Conservation (phyloP, 2,329 filamentous ascomycete species). For the Alternaria brassicicola region DNA sequence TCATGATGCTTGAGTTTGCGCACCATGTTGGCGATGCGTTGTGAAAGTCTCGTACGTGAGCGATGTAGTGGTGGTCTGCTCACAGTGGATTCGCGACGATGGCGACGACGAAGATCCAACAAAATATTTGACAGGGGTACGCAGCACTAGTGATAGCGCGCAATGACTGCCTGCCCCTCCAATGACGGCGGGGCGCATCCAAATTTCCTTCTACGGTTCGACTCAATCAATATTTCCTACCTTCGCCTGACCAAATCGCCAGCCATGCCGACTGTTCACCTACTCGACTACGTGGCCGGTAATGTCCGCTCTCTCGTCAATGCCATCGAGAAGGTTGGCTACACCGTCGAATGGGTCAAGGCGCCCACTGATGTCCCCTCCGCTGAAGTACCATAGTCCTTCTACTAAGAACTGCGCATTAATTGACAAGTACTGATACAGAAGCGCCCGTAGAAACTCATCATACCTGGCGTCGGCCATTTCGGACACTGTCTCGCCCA, state of each 20-base stretch:
- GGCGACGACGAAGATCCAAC: conserved; percentile 22
- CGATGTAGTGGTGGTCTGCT: neutral
- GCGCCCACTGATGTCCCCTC: conserved; percentile 81
- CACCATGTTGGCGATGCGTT: conserved; percentile 66
- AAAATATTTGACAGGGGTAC: conserved; percentile 19
- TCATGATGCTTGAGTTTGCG: conserved; percentile 93
- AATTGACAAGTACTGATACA: conserved; percentile 47
- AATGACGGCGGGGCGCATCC: conserved; percentile 17
- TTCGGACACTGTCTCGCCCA: conserved; percentile 95
- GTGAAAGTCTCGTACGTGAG: neutral
- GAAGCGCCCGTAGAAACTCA: conserved; percentile 71
- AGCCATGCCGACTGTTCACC: conserved; percentile 76
- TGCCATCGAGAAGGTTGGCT: conserved; percentile 94
- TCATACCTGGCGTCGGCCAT: conserved; percentile 94
- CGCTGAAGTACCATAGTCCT: conserved; percentile 69
- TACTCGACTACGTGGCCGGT: conserved; percentile 91
- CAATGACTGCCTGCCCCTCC: conserved; percentile 13
- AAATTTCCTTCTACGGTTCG: conserved; percentile 13
- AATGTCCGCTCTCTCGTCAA: conserved; percentile 97
- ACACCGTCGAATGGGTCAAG: conserved; percentile 89
- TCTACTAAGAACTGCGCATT: conserved; percentile 11
- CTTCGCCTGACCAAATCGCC: neutral
- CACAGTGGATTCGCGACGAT: conserved; percentile 2
- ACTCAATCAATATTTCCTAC: conserved; percentile 3
- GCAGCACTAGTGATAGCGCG: conserved; percentile 20